These are phyloP conservation scores for Paramyrothecium sp. DNA, from an alignment of 2,329 filamentous ascomycete genomes.

Conservation along the genomic window DNA sequence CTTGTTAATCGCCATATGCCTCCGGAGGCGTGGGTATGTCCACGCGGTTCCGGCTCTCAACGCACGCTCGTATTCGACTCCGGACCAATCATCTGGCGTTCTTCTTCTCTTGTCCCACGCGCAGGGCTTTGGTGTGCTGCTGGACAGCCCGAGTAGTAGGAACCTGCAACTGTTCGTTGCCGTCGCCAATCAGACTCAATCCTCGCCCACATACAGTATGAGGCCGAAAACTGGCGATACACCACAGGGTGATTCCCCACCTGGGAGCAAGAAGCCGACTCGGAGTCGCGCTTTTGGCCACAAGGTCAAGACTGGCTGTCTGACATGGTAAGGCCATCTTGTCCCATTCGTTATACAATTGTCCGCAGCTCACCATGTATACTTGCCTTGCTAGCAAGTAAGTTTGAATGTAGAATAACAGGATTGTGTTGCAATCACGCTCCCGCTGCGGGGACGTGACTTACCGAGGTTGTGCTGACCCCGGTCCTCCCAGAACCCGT, in stretches of 20 bases:
- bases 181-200: too few relatives aligned
- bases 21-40: too few relatives aligned
- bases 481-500: not conserved
- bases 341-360: not conserved
- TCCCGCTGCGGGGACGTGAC: not conserved
- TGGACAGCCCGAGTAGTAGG: too few relatives aligned
- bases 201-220: not conserved
- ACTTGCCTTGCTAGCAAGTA: not conserved
- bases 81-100: too few relatives aligned
- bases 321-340: slow-evolving; percentile 1
- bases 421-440: not conserved
- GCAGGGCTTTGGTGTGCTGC: too few relatives aligned
- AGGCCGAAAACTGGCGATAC: not conserved
- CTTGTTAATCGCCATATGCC: too few relatives aligned
- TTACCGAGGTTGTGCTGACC: not conserved
- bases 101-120: too few relatives aligned
- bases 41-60: too few relatives aligned
- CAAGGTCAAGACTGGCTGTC: slow-evolving; percentile 4
- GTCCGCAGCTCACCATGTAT: not conserved
- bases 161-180: too few relatives aligned
- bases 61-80: too few relatives aligned
- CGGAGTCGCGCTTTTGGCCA: slow-evolving; percentile 1
- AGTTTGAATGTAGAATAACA: not conserved
- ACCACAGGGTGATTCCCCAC: not conserved
- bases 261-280: not conserved